These are phyloP conservation scores for Yamadazyma membranifaciens DNA, from an alignment of 1,139 yeast species.

Conservation along the genomic window DNA sequence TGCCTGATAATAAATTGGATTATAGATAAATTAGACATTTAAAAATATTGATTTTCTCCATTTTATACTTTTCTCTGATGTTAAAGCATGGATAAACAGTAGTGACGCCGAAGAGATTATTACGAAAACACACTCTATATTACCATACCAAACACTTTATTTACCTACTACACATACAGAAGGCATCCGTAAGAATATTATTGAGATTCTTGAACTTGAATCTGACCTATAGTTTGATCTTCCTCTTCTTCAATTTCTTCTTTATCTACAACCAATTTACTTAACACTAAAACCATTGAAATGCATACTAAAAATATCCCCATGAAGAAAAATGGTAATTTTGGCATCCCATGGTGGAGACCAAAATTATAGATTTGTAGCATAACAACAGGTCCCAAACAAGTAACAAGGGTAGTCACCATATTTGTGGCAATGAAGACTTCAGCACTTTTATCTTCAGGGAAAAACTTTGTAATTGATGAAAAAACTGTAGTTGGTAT, in stretches of 20 bases:
- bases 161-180: neutral
- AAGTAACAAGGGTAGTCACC: slow-evolving; percentile 15
- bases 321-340: slow-evolving; percentile 9
- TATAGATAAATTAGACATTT: too few species aligned
- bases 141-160: too few species aligned
- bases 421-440: slow-evolving; percentile 10
- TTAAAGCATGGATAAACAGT: too few species aligned
- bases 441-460: slow-evolving; percentile 9
- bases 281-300: neutral
- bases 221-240: neutral
- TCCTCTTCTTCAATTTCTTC: slow-evolving; percentile 1
- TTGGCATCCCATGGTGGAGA: slow-evolving; percentile 4
- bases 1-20: too few species aligned
- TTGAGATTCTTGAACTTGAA: too few species aligned
- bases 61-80: too few species aligned
- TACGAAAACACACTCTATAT: too few species aligned
- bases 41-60: too few species aligned
- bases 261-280: neutral
- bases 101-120: too few species aligned
- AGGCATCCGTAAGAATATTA: neutral
- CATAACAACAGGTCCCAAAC: slow-evolving; percentile 21
- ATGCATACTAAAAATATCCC: neutral
- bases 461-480: slow-evolving; percentile 12
- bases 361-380: slow-evolving; percentile 23
- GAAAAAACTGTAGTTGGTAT: slow-evolving; percentile 2